Conservation (phyloP, 179 eudicot genomes). For the Spinacia oleracea region DNA sequence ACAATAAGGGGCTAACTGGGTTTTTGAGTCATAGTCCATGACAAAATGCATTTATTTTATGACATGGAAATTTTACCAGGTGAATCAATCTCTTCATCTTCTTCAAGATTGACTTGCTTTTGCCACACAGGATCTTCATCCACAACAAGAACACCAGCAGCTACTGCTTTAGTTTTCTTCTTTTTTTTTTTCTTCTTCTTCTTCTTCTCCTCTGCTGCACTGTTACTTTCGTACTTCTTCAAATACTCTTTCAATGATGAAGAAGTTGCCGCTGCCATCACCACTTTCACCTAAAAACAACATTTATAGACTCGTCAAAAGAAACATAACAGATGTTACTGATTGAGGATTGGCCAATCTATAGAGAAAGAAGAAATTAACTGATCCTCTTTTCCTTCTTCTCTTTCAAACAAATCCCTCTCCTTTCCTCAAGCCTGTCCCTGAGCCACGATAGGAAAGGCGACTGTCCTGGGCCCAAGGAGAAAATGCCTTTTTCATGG, state of each 20-base stretch:
- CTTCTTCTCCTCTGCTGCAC: slow-evolving; percentile 48
- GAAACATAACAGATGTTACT: no score
- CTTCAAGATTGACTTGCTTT: slow-evolving; percentile 61
- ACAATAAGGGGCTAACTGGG: neutral
- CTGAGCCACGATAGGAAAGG: no score
- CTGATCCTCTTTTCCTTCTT: no score
- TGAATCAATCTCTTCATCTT: slow-evolving; percentile 70
- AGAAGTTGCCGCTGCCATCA: slow-evolving; percentile 26
- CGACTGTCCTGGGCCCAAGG: no score
- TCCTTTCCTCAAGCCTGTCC: no score
- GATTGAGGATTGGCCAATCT: no score
- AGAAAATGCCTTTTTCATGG: no score
- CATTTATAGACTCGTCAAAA: no score
- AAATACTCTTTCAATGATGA: slow-evolving; percentile 73
- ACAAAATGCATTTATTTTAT: no score
- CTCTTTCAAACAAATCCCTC: no score
- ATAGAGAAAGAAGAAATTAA: no score
- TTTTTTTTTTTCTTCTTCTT: slow-evolving; percentile 53
- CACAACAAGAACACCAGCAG: slow-evolving; percentile 63
- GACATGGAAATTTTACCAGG: slow-evolving; percentile 46
- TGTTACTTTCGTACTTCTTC: slow-evolving; percentile 64
- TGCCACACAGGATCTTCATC: slow-evolving; percentile 96
- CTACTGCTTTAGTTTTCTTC: slow-evolving; percentile 47
- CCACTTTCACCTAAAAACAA: neutral
- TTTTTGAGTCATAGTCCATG: neutral